Evolutionary conservation across 1,284 basidiomycete species (phyloP), one percentile per base, ranked within the genome.

Genomic region (Mycosarcoma mackinlayi): DNA sequence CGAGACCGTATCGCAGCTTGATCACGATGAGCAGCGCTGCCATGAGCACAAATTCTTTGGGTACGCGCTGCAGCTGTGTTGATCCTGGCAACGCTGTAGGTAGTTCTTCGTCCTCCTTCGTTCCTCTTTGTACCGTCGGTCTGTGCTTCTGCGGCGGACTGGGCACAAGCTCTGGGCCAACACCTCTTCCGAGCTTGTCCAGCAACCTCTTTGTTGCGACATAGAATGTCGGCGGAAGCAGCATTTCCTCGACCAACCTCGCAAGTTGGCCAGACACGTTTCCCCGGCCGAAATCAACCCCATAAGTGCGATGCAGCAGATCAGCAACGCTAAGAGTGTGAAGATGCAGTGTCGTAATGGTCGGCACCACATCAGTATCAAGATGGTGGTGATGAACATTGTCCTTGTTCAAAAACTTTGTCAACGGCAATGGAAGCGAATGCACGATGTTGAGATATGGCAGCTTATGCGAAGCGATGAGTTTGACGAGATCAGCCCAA

Each of bases 251-350:
- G 7, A 90, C 86, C 1, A 90, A 85, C n/a, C 91, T 87, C 91
- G 92, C 94, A 25, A 94, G 85, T 21, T 94, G 84, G 1, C 91
- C 91, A 6, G 89, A 88, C 4, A 87, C 86, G 76, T 96, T 96
- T 66, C 88, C 84, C 78, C 92, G 90, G 0, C 93, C 93, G 7
- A 90, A 88, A 40, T 83, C 82, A n/a, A 94, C 83, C 8, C 86
- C 87, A 79, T 63, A 76, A 7, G 61, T 55, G 88, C 90, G 77
- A 45, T 88, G 84, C 61, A 90, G 78, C 53, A 85, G 84, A 65
- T 85, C 87, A 8, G 89, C 89, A 3, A 93, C 83, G 16, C 87
- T 85, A n/a, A 88, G 87, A 7, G 88, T 84, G 3, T 89, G 83
- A n/a, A 78, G 78, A 76, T 93, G 91, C 3, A 93, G 78, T 6